Conservation (phyloP, 1,284 basidiomycete species). For the Polyporus tsugae region DNA sequence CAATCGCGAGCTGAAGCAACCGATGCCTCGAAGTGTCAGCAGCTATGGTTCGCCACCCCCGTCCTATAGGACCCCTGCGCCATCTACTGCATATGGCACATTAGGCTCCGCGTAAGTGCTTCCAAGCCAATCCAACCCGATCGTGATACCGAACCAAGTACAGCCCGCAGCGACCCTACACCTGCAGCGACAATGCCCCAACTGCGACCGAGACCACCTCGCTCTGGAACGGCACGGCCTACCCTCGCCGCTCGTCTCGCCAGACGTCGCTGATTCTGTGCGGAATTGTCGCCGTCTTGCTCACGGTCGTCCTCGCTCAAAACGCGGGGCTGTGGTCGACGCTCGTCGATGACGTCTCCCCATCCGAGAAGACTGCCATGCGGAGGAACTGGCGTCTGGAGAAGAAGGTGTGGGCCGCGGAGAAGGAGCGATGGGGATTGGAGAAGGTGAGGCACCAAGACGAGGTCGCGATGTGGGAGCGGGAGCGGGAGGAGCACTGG, state of each 20-base stretch:
- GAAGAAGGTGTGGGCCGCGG: not conserved
- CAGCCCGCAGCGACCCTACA: not conserved
- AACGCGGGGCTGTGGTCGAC: slow-evolving; percentile 4
- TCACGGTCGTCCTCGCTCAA: not conserved
- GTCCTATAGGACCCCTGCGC: not conserved
- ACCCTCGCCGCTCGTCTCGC: not conserved
- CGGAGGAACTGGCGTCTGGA: slow-evolving; percentile 1
- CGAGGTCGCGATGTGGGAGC: not conserved
- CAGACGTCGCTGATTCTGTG: not conserved
- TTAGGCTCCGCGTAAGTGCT: not conserved
- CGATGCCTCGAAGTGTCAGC: not conserved
- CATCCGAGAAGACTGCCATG: not conserved
- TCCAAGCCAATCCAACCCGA: not conserved
- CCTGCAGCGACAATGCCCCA: not conserved
- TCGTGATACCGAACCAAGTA: not conserved
- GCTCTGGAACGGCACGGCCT: not conserved
- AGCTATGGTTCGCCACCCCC: not conserved
- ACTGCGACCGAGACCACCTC: not conserved
- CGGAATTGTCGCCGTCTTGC: not conserved
- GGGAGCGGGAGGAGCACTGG: not conserved
- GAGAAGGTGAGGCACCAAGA: slow-evolving; percentile 13
- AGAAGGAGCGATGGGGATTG: not conserved
- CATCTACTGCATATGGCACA: not conserved
- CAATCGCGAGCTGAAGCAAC: not conserved
- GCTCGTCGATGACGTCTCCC: slow-evolving; percentile 9